These are phyloP conservation scores for Exobasidium cylindrosporum DNA, from an alignment of 1,284 basidiomycete genomes.

Conservation along the genomic window DNA sequence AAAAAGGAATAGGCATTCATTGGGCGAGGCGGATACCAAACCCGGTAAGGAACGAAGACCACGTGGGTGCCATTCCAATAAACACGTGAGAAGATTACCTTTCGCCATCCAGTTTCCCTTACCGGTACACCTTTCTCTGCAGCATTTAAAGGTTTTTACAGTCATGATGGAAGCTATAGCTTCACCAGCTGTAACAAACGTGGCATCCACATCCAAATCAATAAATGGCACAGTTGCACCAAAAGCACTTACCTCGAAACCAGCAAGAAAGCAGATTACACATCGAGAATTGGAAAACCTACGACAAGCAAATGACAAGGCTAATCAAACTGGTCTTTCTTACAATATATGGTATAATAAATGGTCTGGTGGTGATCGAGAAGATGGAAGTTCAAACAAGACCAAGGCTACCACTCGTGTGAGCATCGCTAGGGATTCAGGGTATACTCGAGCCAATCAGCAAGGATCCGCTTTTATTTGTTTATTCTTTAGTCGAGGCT, in stretches of 20 bases:
- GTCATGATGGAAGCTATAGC: not conserved
- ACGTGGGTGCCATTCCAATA: too few species aligned
- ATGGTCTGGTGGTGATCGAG: slow-evolving; percentile 69
- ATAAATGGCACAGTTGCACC: not conserved
- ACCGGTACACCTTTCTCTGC: too few species aligned
- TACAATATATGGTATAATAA: slow-evolving; percentile 97
- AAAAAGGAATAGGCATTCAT: not conserved
- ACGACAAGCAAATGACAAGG: slow-evolving; percentile 37
- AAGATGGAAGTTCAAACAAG: slow-evolving; percentile 62
- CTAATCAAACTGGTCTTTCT: slow-evolving; percentile 36
- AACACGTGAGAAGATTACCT: too few species aligned
- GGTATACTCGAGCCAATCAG: slow-evolving; percentile 66
- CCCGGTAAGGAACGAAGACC: not conserved
- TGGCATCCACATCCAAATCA: not conserved
- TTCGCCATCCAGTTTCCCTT: too few species aligned
- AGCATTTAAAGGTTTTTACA: too few species aligned
- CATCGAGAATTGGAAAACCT: slow-evolving; percentile 42
- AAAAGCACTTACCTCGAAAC: slow-evolving; percentile 24
- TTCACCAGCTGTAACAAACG: not conserved
- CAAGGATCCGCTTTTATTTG: slow-evolving; percentile 71
- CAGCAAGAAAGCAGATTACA: slow-evolving; percentile 49
- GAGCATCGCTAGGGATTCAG: slow-evolving; percentile 80
- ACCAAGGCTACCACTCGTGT: slow-evolving; percentile 86
- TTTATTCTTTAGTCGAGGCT: slow-evolving; percentile 91
- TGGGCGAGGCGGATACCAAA: not conserved